Percentiles rank a stretch among this genome's conserved stretches.
These are phyloP conservation scores for Eimeria nieschulzi DNA, from an alignment of 169 alveolate genomes.

Conservation along the genomic window DNA sequence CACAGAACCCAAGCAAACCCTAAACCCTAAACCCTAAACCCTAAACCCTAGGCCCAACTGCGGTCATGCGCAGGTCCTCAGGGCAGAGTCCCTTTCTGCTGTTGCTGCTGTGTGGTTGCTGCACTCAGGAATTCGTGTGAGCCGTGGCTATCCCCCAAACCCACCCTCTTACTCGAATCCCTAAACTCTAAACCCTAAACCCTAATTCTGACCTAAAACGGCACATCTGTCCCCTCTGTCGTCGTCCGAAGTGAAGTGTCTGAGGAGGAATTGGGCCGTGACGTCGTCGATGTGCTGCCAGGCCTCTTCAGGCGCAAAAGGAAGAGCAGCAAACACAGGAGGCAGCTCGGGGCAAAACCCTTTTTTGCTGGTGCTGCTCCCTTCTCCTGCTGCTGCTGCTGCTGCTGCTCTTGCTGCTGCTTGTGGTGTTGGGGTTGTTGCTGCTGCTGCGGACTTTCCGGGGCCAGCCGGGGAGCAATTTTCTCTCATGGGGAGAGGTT, in stretches of 20 bases:
- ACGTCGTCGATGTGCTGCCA: background rate
- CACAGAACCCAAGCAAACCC: background rate
- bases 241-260: background rate
- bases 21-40: background rate
- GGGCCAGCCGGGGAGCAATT: background rate
- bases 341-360: constrained; percentile 15
- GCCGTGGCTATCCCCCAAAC: too few relatives aligned
- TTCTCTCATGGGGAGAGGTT: background rate
- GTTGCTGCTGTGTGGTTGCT: too few relatives aligned
- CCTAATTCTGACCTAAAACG: background rate
- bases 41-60: background rate
- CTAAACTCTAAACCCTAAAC: background rate
- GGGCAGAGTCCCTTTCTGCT: too few relatives aligned
- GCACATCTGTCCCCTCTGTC: background rate
- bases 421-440: too few relatives aligned
- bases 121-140: too few relatives aligned
- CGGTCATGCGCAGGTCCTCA: too few relatives aligned
- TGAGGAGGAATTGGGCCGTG: background rate
- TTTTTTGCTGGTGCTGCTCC: background rate
- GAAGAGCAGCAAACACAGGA: background rate
- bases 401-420: constrained; percentile 7
- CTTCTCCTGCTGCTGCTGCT: background rate
- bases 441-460: background rate
- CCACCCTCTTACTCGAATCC: background rate
- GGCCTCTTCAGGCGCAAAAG: constrained; percentile 1